A percentile compares a stretch with the other conserved stretches of the same genome.
These are phyloP conservation scores for Saraca asoca DNA, from an alignment of 331 rosid genomes.

Conservation along the genomic window DNA sequence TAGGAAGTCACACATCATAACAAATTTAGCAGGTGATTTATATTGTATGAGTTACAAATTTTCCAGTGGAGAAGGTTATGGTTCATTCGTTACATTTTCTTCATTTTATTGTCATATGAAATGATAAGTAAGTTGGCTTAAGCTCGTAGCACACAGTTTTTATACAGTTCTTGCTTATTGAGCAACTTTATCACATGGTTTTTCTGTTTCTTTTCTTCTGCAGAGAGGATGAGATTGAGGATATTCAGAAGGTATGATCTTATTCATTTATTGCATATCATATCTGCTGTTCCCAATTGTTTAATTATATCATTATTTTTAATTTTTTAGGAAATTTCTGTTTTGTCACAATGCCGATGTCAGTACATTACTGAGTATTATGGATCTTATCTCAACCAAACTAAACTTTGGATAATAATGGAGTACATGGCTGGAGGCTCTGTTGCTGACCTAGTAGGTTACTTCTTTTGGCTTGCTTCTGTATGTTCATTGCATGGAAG, in stretches of 20 bases:
- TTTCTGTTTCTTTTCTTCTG: conserved; percentile 35
- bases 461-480: conserved; percentile 53
- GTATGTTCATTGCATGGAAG: conserved; percentile 26
- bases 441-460: conserved; percentile 97
- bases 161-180: too few species aligned
- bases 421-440: conserved; percentile 99
- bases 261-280: conserved; percentile 29
- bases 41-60: too few species aligned
- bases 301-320: conserved; percentile 38
- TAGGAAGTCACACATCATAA: too few species aligned
- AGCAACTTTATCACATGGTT: conserved; percentile 35
- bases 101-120: background rate
- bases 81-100: too few species aligned
- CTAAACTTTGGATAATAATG: conserved; percentile 98
- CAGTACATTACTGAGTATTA: conserved; percentile 93
- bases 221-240: conserved; percentile 99
- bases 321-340: conserved; percentile 89
- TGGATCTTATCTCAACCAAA: conserved; percentile 92
- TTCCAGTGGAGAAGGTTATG: too few species aligned
- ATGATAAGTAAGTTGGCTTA: background rate
- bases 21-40: too few species aligned
- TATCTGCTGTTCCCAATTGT: conserved; percentile 29
- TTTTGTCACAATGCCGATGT: conserved; percentile 95
- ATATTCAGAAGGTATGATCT: conserved; percentile 84
- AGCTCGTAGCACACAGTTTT: conserved; percentile 13